Base-by-base conservation (phyloP, 257 asterid genomes). In the Cordia subcordata region DNA sequence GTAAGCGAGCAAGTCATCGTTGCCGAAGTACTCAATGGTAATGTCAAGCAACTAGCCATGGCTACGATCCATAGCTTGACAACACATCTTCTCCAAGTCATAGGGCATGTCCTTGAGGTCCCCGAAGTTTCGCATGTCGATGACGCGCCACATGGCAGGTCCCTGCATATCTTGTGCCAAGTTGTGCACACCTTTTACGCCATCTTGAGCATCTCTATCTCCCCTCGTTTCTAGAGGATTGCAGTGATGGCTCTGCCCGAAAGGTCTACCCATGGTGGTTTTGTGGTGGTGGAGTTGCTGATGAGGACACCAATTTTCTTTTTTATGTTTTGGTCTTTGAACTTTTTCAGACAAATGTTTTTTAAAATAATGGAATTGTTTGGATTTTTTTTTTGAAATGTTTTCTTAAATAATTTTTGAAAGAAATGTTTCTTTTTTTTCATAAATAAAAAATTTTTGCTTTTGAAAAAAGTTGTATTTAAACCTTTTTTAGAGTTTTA, bases 1-100 rank as follows among this genome's bases (percentile, higher is more conserved):
- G 50, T 64, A 64, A n/a, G 0, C 11, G 11, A 64, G 49, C 37
- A 64, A 56, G 1, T 64, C 49, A 18, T 46, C 62, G 23, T 59
- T n/a, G 56, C 46, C 49, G 44, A 64, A 45, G 22, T 58, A 52
- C 10, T 64, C 55, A 0, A 64, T 54, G 21, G 20, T 13, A 27
- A 64, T 39, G 8, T 64, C 68, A 14, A 32, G 33, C 15, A 64
- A 57, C 37, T 66, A 58, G 13, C 71, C 71, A 19, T 57, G 64
- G 65, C 71, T 57, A n/a, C 58, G 64, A 54, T 64, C 68, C 55
- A 64, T 55, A 9, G 62, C 68, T 13, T 44, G 42, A 18, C 61
- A 61, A 37, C 61, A 64, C 14, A 44, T 64, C 20, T 6, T n/a
- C 0, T 39, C 68, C 9, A 64, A 27, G 35, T 64, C 22, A 1